Percentiles rank a stretch among this genome's conserved stretches.
Conservation (phyloP, 371 early-diverging fungal genomes). For the Mortierella sp. region DNA sequence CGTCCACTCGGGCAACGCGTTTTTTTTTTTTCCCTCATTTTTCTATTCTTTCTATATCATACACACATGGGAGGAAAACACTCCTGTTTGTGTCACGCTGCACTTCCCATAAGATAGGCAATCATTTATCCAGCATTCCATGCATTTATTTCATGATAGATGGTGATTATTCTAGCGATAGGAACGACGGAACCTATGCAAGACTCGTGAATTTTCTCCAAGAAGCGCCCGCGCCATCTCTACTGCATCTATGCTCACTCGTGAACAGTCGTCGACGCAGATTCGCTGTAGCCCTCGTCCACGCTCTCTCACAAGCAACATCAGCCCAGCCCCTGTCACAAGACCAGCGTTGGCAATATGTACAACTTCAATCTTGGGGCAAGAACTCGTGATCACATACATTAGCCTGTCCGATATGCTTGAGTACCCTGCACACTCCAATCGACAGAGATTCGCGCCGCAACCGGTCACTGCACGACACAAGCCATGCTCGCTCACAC, state of each 20-base stretch:
- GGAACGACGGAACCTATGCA: slow-evolving; percentile 20
- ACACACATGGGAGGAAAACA: too few species aligned
- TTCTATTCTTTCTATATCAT: too few species aligned
- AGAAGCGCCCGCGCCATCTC: slow-evolving; percentile 34
- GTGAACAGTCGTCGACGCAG: slow-evolving; percentile 37
- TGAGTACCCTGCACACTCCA: slow-evolving; percentile 39
- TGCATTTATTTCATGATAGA: not conserved
- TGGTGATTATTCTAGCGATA: slow-evolving; percentile 9
- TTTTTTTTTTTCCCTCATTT: too few species aligned
- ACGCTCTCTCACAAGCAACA: slow-evolving; percentile 40
- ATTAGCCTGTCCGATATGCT: slow-evolving; percentile 32
- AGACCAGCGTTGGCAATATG: slow-evolving; percentile 30
- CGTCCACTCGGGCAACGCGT: too few species aligned
- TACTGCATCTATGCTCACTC: slow-evolving; percentile 34
- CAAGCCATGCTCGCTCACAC: slow-evolving; percentile 35
- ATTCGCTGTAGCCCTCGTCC: slow-evolving; percentile 29
- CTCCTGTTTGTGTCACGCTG: too few species aligned
- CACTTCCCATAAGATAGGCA: too few species aligned
- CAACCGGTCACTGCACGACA: slow-evolving; percentile 17
- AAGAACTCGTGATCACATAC: slow-evolving; percentile 24
- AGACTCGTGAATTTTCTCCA: slow-evolving; percentile 33
- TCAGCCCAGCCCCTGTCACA: slow-evolving; percentile 39
- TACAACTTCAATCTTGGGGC: slow-evolving; percentile 36
- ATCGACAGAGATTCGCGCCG: slow-evolving; percentile 26
- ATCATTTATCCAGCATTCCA: too few species aligned